phyloP scores from a whole-genome alignment of 2,329 filamentous ascomycete species.

The Penicillium sp. region DNA sequence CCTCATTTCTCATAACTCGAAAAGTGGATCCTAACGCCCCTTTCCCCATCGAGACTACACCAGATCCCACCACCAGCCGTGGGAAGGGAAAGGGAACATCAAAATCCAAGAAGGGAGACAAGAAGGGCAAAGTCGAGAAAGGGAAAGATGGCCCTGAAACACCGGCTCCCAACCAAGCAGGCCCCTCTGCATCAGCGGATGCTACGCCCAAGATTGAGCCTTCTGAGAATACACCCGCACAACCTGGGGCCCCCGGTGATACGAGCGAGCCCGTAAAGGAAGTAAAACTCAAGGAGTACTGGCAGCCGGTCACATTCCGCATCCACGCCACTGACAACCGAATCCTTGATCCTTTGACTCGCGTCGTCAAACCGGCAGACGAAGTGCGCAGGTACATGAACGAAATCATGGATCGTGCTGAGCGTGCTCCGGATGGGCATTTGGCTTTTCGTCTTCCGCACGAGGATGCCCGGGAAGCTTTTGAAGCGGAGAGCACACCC shows the following conservation, averaged over 20 bases:
- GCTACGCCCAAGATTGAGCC: conserved; percentile 17
- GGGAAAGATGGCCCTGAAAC: conserved; percentile 15
- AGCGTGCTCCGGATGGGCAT: conserved; percentile 55
- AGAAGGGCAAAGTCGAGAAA: conserved; percentile 25
- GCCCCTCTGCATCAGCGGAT: conserved; percentile 16
- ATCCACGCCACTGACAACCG: conserved; percentile 54
- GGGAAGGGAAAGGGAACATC: conserved; percentile 29
- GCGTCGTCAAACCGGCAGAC: conserved; percentile 55
- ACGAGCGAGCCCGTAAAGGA: conserved; percentile 14
- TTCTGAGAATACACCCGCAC: conserved; percentile 9
- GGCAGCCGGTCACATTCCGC: conserved; percentile 57
- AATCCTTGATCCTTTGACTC: conserved; percentile 55
- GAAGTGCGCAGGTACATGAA: conserved; percentile 58
- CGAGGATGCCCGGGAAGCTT: conserved; percentile 34
- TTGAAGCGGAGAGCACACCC: conserved; percentile 29
- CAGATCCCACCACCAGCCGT: conserved; percentile 30
- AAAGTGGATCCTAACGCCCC: conserved; percentile 42
- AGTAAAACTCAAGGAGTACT: conserved; percentile 46
- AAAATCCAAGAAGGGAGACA: conserved; percentile 41
- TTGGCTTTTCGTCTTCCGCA: conserved; percentile 57
- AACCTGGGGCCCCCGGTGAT: conserved; percentile 9
- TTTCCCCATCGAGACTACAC: conserved; percentile 37
- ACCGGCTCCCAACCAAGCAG: conserved; percentile 9
- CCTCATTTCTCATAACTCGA: conserved; percentile 48
- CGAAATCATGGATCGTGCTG: conserved; percentile 56